These are phyloP conservation scores for Solanum neorickii DNA, from an alignment of 257 asterid species.

Conservation along the genomic window DNA sequence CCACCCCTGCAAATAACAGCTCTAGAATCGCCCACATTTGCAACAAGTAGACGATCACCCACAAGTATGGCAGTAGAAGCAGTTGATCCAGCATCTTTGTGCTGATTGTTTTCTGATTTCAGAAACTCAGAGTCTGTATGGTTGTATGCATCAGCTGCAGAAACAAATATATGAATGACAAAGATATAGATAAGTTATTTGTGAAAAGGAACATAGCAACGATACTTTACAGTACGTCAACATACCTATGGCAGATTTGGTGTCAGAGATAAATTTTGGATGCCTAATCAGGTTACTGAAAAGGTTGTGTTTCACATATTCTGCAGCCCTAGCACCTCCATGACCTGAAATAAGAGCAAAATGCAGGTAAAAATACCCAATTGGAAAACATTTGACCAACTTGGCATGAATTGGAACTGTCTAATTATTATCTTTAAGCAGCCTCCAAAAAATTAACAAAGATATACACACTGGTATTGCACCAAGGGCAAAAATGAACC, in stretches of 20 bases:
- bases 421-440: not conserved
- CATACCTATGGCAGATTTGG: conserved; percentile 84
- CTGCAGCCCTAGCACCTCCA: conserved; percentile 99
- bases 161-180: not conserved
- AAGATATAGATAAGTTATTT: not conserved
- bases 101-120: conserved; percentile 75
- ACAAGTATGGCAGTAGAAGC: conserved; percentile 99
- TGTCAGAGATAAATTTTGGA: conserved; percentile 89
- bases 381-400: not conserved
- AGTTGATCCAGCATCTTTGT: conserved; percentile 95
- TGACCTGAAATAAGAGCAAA: conserved; percentile 49
- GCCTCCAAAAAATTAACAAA: not conserved
- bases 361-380: not conserved
- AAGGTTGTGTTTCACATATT: conserved; percentile 84
- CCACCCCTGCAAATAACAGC: conserved; percentile 93
- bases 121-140: conserved; percentile 91
- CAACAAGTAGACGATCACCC: conserved; percentile 84
- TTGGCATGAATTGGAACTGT: not conserved
- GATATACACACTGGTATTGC: not conserved
- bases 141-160: conserved; percentile 84
- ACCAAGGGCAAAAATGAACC: not conserved
- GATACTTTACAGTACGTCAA: not conserved
- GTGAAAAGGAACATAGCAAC: not conserved
- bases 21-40: conserved; percentile 93
- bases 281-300: conserved; percentile 88